phyloP scores from a whole-genome alignment of 345 rosid genomes.

The Arabidopsis suecica region DNA sequence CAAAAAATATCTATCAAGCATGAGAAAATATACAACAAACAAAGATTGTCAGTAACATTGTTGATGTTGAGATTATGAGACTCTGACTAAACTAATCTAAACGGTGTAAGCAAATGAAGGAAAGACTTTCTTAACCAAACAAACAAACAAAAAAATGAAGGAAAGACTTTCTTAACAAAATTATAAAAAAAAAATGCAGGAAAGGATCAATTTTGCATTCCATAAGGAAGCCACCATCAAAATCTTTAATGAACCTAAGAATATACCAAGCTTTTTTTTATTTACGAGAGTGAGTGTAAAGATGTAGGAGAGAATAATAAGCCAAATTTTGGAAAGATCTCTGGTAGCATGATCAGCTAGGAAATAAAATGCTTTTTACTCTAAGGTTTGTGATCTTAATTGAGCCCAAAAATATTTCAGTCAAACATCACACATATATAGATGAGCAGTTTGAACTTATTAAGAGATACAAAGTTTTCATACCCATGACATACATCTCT shows the following conservation, averaged over 20 bases:
- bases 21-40: slow-evolving; percentile 51
- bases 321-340: slow-evolving; percentile 12
- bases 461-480: slow-evolving; percentile 41
- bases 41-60: too few relatives aligned
- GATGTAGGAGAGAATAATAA: not conserved
- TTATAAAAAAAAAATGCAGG: too few relatives aligned
- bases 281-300: slow-evolving; percentile 5
- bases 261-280: slow-evolving; percentile 24
- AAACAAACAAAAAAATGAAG: too few relatives aligned
- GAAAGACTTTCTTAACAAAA: too few relatives aligned
- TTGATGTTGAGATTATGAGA: too few relatives aligned
- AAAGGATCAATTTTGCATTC: slow-evolving; percentile 93
- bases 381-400: slow-evolving; percentile 15
- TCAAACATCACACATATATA: slow-evolving; percentile 18
- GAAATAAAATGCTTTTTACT: slow-evolving; percentile 2
- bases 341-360: slow-evolving; percentile 22
- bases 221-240: slow-evolving; percentile 99
- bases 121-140: too few relatives aligned
- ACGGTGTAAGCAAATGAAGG: too few relatives aligned
- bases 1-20: slow-evolving; percentile 9
- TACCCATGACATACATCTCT: slow-evolving; percentile 99
- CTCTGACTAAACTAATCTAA: too few relatives aligned
- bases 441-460: slow-evolving; percentile 12
- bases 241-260: slow-evolving; percentile 89
- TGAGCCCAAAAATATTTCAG: slow-evolving; percentile 2